Percentiles rank a stretch among this genome's conserved stretches.
These are phyloP conservation scores for Penicillium hordei DNA, from an alignment of 2,329 filamentous ascomycete species.

Conservation along the genomic window DNA sequence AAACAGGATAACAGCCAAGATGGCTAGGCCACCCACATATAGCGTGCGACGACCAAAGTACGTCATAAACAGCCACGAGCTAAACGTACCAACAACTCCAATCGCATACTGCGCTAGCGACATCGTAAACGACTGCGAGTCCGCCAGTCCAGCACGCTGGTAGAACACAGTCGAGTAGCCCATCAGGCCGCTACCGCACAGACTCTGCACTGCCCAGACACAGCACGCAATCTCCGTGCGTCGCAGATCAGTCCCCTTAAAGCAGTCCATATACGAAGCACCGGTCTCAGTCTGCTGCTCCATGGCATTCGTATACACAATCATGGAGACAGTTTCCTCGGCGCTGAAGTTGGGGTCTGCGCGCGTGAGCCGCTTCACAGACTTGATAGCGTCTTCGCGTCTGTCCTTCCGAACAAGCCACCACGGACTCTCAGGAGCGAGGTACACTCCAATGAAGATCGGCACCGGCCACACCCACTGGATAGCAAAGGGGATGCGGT, in stretches of 20 bases:
- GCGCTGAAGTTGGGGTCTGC: constrained; percentile 26
- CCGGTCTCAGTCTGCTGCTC: constrained; percentile 23
- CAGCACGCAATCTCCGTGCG: constrained; percentile 45
- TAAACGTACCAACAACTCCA: constrained; percentile 51
- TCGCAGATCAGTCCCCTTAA: constrained; percentile 33
- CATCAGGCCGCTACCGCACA: constrained; percentile 34
- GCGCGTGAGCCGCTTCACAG: constrained; percentile 31
- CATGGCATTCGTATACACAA: constrained; percentile 39
- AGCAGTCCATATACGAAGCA: constrained; percentile 32
- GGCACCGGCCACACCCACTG: constrained; percentile 33
- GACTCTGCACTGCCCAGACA: constrained; percentile 36
- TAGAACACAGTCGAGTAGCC: constrained; percentile 39
- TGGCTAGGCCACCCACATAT: constrained; percentile 33
- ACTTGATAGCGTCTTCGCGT: constrained; percentile 35
- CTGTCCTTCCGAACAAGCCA: constrained; percentile 41
- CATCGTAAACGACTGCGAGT: constrained; percentile 38
- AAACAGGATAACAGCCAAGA: constrained; percentile 15
- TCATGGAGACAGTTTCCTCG: constrained; percentile 38
- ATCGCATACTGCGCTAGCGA: constrained; percentile 61
- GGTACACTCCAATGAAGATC: constrained; percentile 22
- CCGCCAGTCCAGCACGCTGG: constrained; percentile 38
- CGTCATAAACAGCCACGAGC: constrained; percentile 49
- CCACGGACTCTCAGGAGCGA: constrained; percentile 40
- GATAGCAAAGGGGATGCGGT: constrained; percentile 40
- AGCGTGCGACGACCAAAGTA: constrained; percentile 42